Percentiles rank a stretch among this genome's conserved stretches.
Conservation (phyloP, 2,329 filamentous ascomycete species). For the Scedosporium aurantiacum region DNA sequence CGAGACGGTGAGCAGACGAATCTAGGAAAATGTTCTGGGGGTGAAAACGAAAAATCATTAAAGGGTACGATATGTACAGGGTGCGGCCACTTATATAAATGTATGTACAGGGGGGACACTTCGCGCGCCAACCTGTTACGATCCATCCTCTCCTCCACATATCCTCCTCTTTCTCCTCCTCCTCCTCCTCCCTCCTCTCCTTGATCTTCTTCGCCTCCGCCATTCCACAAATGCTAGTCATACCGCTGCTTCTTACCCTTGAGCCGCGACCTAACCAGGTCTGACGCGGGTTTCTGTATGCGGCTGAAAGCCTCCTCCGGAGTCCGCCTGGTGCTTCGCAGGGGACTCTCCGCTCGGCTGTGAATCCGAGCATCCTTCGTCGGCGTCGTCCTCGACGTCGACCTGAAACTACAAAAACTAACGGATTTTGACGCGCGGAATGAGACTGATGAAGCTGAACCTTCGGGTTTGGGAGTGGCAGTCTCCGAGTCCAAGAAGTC, state of each 20-base stretch:
- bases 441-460: neutral
- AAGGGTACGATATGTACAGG: slow-evolving; percentile 1
- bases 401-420: neutral
- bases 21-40: neutral
- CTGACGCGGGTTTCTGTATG: slow-evolving; percentile 4
- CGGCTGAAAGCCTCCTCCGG: slow-evolving; percentile 3
- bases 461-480: slow-evolving; percentile 3
- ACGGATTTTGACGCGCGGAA: neutral
- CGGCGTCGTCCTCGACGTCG: neutral
- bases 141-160: neutral
- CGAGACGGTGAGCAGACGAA: neutral
- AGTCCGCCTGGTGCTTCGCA: slow-evolving; percentile 3
- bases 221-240: slow-evolving; percentile 2
- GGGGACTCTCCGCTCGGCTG: neutral
- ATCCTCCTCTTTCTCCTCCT: neutral
- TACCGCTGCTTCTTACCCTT: neutral
- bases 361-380: neutral
- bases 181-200: neutral
- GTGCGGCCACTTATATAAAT: neutral
- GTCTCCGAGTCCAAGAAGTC: slow-evolving; percentile 2
- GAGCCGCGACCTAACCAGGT: neutral
- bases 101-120: neutral
- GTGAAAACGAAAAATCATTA: neutral
- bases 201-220: neutral
- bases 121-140: neutral